A percentile compares a stretch with the other conserved stretches of the same genome.
phyloP scores from a whole-genome alignment of 139 green algal species.

The Chlamydomonas schloesseri region DNA sequence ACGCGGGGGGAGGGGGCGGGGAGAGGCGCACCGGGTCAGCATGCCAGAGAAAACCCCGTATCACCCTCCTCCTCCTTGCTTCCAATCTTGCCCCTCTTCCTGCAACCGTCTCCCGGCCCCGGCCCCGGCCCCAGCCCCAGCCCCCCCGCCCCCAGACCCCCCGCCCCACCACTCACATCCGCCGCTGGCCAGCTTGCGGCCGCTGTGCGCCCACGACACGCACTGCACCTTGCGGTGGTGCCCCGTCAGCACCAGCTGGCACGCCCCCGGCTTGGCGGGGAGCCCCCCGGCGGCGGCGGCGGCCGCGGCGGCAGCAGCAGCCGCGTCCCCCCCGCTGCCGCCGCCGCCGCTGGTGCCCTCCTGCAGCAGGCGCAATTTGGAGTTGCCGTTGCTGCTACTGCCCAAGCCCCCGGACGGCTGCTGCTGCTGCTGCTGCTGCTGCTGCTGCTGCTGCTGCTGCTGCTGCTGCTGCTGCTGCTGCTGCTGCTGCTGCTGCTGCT shows the following conservation, averaged over 20 bases:
- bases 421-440: background rate
- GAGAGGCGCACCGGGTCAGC: too few relatives aligned
- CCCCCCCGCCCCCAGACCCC: background rate
- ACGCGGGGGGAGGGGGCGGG: too few relatives aligned
- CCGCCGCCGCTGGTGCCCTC: too few relatives aligned
- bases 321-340: background rate
- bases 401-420: background rate
- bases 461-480: background rate
- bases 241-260: constrained; percentile 21
- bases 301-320: background rate
- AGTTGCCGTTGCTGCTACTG: too few relatives aligned
- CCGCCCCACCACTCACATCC: constrained; percentile 22
- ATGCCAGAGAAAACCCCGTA: too few relatives aligned
- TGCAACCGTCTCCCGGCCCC: too few relatives aligned
- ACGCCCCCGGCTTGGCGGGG: background rate
- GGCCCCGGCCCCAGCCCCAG: background rate
- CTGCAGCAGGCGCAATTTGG: too few relatives aligned
- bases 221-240: constrained; percentile 41
- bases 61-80: too few relatives aligned
- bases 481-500: background rate
- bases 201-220: constrained; percentile 17
- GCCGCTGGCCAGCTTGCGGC: constrained; percentile 13
- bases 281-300: background rate
- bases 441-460: background rate
- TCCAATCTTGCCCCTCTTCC: too few relatives aligned